A percentile compares a stretch with the other conserved stretches of the same genome.
phyloP scores from a whole-genome alignment of 768 basidiomycete species.

The Mycena sanguinolenta region DNA sequence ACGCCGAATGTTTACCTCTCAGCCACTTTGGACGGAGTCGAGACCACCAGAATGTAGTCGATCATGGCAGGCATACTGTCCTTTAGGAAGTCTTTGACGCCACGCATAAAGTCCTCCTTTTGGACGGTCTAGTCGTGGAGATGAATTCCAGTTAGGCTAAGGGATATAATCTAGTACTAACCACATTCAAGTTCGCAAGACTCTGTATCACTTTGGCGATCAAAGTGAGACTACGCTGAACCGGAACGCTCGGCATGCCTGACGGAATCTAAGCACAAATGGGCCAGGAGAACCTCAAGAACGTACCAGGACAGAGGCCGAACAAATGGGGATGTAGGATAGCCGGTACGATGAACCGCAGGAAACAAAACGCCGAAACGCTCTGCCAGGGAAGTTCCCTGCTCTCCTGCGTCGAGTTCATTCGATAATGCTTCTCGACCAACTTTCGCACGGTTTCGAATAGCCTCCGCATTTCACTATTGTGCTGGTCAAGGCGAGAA shows the following conservation, averaged over 20 bases:
- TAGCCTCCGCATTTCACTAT: slow-evolving; percentile 79
- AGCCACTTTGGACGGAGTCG: slow-evolving; percentile 59
- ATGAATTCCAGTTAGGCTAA: background rate
- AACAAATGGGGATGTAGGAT: slow-evolving; percentile 91
- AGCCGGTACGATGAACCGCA: slow-evolving; percentile 91
- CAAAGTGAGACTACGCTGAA: slow-evolving; percentile 85
- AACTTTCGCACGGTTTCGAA: slow-evolving; percentile 79
- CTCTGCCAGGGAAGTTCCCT: slow-evolving; percentile 81
- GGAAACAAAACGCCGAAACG: slow-evolving; percentile 90
- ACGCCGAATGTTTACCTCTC: slow-evolving; percentile 22
- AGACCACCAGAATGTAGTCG: slow-evolving; percentile 83
- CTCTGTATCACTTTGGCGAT: slow-evolving; percentile 93
- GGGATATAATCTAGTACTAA: slow-evolving; percentile 49
- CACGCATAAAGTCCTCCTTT: slow-evolving; percentile 87
- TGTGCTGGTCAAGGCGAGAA: slow-evolving; percentile 23
- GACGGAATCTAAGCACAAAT: slow-evolving; percentile 11
- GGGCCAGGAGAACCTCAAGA: background rate
- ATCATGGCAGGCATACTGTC: slow-evolving; percentile 78
- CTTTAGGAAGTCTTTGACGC: slow-evolving; percentile 79
- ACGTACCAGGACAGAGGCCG: slow-evolving; percentile 78
- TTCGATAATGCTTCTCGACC: slow-evolving; percentile 75
- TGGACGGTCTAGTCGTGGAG: slow-evolving; percentile 61
- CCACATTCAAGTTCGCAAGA: slow-evolving; percentile 85
- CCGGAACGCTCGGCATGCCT: slow-evolving; percentile 77
- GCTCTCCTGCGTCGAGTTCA: slow-evolving; percentile 59